Evolutionary conservation across 345 rosid genomes (phyloP).

Genomic region (Lumnitzera racemosa): DNA sequence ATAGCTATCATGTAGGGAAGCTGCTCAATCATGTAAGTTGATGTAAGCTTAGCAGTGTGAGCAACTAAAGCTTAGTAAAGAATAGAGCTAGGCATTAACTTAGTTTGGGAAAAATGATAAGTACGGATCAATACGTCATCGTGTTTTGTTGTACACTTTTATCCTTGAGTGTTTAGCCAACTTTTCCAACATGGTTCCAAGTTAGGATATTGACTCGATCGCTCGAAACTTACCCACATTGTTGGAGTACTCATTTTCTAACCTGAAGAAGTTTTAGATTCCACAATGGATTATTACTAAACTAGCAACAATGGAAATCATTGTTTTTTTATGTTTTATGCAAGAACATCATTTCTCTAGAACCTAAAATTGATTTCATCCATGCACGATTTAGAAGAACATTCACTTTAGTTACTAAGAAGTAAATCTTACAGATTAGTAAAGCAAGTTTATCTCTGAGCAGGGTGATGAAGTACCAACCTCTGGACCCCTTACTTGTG

Average conservation of each 20-base stretch:
- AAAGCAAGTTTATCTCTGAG: conserved; percentile 67
- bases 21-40: no score
- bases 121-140: no score
- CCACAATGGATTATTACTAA: conserved; percentile 80
- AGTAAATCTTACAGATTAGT: conserved; percentile 49
- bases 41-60: no score
- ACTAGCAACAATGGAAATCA: conserved; percentile 44
- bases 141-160: no score
- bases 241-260: conserved; percentile 6
- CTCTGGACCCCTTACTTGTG: no score
- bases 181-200: neutral
- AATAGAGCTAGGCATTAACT: no score
- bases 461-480: conserved; percentile 20
- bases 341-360: conserved; percentile 42
- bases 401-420: conserved; percentile 61
- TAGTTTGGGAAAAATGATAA: no score
- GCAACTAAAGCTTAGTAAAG: no score
- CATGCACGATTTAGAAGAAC: conserved; percentile 66
- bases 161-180: no score
- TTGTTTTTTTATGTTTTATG: conserved; percentile 34
- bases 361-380: conserved; percentile 66
- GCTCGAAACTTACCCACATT: conserved; percentile 5
- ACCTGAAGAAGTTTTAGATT: conserved; percentile 58
- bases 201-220: conserved; percentile 5
- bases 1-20: no score